These are phyloP conservation scores for Cystobasidium pallidum DNA, from an alignment of 1,284 basidiomycete genomes.

Conservation along the genomic window DNA sequence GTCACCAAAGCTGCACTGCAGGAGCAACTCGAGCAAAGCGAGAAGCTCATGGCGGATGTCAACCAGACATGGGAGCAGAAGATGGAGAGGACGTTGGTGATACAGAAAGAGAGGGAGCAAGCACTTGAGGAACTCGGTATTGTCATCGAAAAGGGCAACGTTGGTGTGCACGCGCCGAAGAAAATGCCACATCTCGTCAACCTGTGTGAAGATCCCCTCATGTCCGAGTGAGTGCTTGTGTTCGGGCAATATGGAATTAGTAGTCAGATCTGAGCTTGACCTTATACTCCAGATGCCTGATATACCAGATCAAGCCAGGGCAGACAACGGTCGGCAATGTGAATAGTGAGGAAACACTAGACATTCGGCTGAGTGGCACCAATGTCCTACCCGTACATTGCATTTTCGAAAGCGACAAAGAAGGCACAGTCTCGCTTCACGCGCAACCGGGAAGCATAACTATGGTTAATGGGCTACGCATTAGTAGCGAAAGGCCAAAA, in stretches of 20 bases:
- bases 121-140: slow-evolving; percentile 97
- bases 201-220: slow-evolving; percentile 61
- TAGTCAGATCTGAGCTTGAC: neutral
- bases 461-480: slow-evolving; percentile 89
- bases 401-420: slow-evolving; percentile 71
- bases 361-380: slow-evolving; percentile 88
- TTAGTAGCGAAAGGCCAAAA: slow-evolving; percentile 71
- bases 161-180: slow-evolving; percentile 98
- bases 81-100: slow-evolving; percentile 84
- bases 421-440: slow-evolving; percentile 69
- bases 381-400: slow-evolving; percentile 93
- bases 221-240: slow-evolving; percentile 51
- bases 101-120: slow-evolving; percentile 94
- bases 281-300: slow-evolving; percentile 71
- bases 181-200: slow-evolving; percentile 96
- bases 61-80: slow-evolving; percentile 99
- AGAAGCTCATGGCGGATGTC: slow-evolving; percentile 93
- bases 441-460: slow-evolving; percentile 79
- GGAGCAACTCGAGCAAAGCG: slow-evolving; percentile 92
- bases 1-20: slow-evolving; percentile 96
- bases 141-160: slow-evolving; percentile 91
- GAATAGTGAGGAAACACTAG: slow-evolving; percentile 76
- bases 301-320: slow-evolving; percentile 92
- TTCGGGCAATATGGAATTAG: neutral
- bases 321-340: slow-evolving; percentile 80